Base-by-base conservation (phyloP, 805 yeast genomes). In the Nakazawaea ishiwadae region DNA sequence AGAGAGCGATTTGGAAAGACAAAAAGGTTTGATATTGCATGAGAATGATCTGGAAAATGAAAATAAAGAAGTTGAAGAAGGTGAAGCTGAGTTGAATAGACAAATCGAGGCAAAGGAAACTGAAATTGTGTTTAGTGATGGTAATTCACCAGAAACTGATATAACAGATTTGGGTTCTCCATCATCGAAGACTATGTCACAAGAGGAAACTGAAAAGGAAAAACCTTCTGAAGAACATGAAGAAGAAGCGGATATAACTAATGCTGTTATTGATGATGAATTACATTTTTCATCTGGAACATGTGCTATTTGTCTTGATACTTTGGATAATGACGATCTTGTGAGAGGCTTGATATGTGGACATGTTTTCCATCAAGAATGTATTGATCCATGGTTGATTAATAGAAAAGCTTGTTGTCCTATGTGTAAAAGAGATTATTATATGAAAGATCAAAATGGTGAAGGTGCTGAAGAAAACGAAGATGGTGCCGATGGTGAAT, bases 381-480 rank as follows among this genome's bases (percentile, higher is more conserved):
- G 96, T 60, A 71, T 87, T 40, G 88, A 82, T 48, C 90, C 90
- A 2, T 86, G 95, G 95, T 64, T 86, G 35, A 79, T 77, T 2
- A 74, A 75, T 48, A 66, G 91, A 49, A 71, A 83, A 35, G 90
- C 89, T 1, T 81, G 86, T 51, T 86, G 96, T 56, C 95, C 96
- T 7, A 77, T 81, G 68, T 86, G 96, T 60, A 84, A 85, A 53
- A 63, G 81, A 24, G 88, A 80, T 55, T 81, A 79, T 55, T 76
- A 69, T 51, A 63, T 65, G 54, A 67, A 66, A 45, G 66, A 59
- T 38, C 49, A 47, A 31, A 37, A 42, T 19, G 47, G 31, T 38
- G 50, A 48, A 48, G 56, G 39, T 42, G 54, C 38, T 19, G 48
- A 47, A 12, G 51, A 48, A 4, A 28, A 35, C 17, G 48, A 47